Base-by-base conservation (phyloP, 83 land plant species). In the Diphasiastrum complanatum region DNA sequence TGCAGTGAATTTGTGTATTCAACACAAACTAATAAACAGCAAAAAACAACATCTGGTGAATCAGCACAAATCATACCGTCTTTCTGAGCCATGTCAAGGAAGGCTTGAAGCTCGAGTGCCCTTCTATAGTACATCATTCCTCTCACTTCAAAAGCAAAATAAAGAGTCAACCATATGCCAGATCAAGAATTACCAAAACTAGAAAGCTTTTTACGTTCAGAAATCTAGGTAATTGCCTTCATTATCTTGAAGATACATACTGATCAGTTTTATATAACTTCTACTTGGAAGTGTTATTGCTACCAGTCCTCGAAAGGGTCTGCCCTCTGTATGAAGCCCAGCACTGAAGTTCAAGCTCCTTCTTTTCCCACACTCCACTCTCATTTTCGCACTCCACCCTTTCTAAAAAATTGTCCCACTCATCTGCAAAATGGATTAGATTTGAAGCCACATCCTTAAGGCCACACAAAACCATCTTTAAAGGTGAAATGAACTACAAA, bases 41-140 rank as follows among this genome's bases (percentile, higher is more conserved):
- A n/a, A n/a, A n/a, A n/a, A n/a, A n/a, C n/a, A n/a, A n/a, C n/a
- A n/a, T n/a, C n/a, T n/a, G n/a, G n/a, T n/a, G n/a, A n/a, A n/a
- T n/a, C n/a, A n/a, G n/a, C n/a, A n/a, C n/a, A n/a, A n/a, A n/a
- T n/a, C 51, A 6, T 48, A 48, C 51, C 51, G 51, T 48, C 51
- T 5, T 48, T 24, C n/a, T 18, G 4, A 18, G 51, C 51, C 18
- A 48, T 48, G 51, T 48, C 51, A 48, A 48, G 18, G 18, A 48
- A 48, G 5, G 51, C 51, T 48, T 48, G 51, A 5, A 48, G 18
- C 18, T 48, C 51, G 18, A 48, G 51, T 48, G 51, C 51, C 23
- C 51, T 48, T 48, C 51, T 6, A 24, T 48, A 48, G 18, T 48
- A 48, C 51, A 48, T 48, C 51, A 48, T 48, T 48, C 51, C 51